Evolutionary conservation across 2,329 filamentous ascomycete species (phyloP).

Genomic region (Alternaria postmessia): DNA sequence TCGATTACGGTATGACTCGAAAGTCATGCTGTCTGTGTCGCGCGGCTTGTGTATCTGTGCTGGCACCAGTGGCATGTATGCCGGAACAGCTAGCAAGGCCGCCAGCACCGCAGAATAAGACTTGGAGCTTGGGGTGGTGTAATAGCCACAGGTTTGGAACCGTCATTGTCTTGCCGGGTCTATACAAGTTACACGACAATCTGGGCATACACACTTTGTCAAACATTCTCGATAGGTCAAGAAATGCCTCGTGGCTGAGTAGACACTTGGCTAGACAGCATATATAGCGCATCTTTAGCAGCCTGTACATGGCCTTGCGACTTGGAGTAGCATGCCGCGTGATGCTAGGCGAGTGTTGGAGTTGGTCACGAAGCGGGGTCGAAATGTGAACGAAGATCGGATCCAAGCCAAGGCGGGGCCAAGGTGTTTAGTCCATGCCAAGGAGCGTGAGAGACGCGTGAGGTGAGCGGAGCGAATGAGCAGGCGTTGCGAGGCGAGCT

Average conservation of each 20-base stretch:
- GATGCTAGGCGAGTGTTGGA: constrained; percentile 9
- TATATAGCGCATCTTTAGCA: constrained; percentile 4
- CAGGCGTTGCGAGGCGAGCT: constrained; percentile 18
- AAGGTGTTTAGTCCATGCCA: constrained; percentile 19
- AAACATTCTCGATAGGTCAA: constrained; percentile 17
- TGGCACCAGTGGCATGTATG: constrained; percentile 23
- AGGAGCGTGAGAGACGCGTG: constrained; percentile 19
- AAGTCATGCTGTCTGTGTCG: constrained; percentile 9
- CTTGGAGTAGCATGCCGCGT: background rate
- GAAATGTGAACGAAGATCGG: constrained; percentile 4
- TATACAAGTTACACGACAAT: constrained; percentile 27
- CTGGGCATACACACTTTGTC: constrained; percentile 13
- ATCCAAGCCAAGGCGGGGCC: constrained; percentile 20
- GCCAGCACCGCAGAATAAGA: constrained; percentile 4
- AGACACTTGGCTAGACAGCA: constrained; percentile 18
- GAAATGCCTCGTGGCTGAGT: constrained; percentile 15
- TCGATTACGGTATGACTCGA: background rate
- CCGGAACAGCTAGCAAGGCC: constrained; percentile 18
- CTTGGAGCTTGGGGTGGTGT: constrained; percentile 19
- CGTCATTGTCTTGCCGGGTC: constrained; percentile 18
- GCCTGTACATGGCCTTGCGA: constrained; percentile 2
- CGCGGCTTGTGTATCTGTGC: constrained; percentile 22
- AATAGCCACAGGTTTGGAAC: constrained; percentile 27
- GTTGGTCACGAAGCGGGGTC: constrained; percentile 16
- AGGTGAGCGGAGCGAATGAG: constrained; percentile 30